A percentile compares a stretch with the other conserved stretches of the same genome.
Evolutionary conservation across 331 rosid species (phyloP).

Genomic region (Cydonia oblonga): DNA sequence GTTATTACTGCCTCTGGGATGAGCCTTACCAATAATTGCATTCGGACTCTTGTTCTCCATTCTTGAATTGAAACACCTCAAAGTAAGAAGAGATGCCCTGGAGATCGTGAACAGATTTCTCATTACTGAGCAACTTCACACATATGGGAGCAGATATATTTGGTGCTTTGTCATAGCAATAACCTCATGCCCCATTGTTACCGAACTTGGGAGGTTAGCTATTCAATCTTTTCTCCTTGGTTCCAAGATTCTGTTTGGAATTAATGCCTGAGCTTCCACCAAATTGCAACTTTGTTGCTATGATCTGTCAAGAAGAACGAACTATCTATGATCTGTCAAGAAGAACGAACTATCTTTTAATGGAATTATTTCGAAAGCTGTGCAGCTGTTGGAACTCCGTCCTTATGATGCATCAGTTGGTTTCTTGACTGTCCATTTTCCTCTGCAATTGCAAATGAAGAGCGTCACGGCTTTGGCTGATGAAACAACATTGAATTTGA

Average conservation of each 20-base stretch:
- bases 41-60: background rate
- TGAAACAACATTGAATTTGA: background rate
- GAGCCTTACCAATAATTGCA: background rate
- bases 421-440: background rate
- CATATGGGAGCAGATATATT: background rate
- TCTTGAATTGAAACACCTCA: background rate
- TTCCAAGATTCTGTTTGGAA: background rate
- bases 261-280: slow-evolving; percentile 6
- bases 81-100: slow-evolving; percentile 1
- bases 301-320: slow-evolving; percentile 13
- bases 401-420: background rate
- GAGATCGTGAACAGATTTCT: background rate
- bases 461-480: background rate
- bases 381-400: background rate
- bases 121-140: background rate
- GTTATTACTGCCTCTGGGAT: background rate
- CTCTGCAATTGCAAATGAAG: background rate
- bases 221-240: background rate
- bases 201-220: background rate
- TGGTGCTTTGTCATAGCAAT: background rate
- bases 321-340: slow-evolving; percentile 17
- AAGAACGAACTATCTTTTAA: slow-evolving; percentile 18
- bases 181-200: background rate
- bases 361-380: background rate
- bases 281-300: slow-evolving; percentile 4